Evolutionary conservation across 192 early-diverging fungal species (phyloP), one percentile per base, ranked within the genome.

Genomic region (Gorgonomyces haynaldii): DNA sequence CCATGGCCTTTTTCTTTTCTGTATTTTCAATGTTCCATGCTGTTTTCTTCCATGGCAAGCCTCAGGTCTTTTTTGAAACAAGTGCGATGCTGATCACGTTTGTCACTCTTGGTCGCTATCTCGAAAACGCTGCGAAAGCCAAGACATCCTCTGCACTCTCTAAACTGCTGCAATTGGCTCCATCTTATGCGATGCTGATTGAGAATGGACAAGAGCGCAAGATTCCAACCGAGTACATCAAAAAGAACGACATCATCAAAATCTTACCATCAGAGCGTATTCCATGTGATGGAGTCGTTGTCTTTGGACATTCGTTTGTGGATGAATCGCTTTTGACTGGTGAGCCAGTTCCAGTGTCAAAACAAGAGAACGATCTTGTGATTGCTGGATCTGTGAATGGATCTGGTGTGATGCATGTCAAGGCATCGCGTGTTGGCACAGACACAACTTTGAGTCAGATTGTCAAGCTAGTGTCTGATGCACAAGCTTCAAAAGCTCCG

Each of bases 311-410:
- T 10, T 86, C 86, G 26, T 69, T 73, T 24, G 80, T 94, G 7
- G 92, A 98, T 67, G 95, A 98, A 66, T 86, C 88, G n/a, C 84
- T 92, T 49, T 81, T 98, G 0, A 96, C 95, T 0, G 95, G 95
- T 48, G 95, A 98, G 64, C 82, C 79, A 4, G 60, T 84, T 24
- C 76, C 86, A 2, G 85, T 96, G 29, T 37, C 13, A 52, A 98
- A 96, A 58, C 41, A 47, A 25, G 45, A 29, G 0, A 83, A 79
- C 15, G 66, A 73, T 45, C 27, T 37, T 2, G 78, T 95, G 24
- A 89, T 98, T 58, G 89, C 86, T 15, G 95, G 95, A n/a, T 95
- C 91, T 0, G 86, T 98, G 36, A 98, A 96, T 64, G 78, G 84
- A 4, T 68, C 86, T 10, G 92, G 92, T 0, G 76, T 84, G 13